phyloP scores from a whole-genome alignment of 805 yeast genomes.

The Barnettozyma wickerhamii region DNA sequence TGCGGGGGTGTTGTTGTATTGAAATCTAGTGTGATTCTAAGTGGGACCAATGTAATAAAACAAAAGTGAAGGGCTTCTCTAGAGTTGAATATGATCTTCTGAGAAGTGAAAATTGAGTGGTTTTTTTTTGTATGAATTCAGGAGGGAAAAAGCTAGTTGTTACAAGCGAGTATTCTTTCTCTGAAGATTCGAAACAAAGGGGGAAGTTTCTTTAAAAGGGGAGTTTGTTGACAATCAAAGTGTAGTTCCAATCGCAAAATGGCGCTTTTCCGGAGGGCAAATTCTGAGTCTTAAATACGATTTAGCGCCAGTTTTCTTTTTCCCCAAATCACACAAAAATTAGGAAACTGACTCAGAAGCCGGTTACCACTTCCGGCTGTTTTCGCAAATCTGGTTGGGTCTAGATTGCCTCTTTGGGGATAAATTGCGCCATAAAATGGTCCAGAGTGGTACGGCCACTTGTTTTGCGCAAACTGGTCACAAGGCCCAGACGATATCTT shows the following conservation, averaged over 20 bases:
- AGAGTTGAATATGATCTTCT: background rate
- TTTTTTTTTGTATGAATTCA: background rate
- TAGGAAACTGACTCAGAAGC: conserved; percentile 10
- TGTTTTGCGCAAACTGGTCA: background rate
- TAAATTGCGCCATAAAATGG: background rate
- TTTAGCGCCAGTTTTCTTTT: conserved; percentile 3
- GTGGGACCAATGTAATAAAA: background rate
- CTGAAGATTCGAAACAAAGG: background rate
- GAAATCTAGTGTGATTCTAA: no score
- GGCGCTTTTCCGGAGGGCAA: background rate
- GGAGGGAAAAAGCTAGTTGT: background rate
- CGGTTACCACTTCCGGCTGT: background rate
- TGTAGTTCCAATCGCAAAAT: background rate
- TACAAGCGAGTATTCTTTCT: background rate
- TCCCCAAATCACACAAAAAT: conserved; percentile 2
- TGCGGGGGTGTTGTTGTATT: background rate
- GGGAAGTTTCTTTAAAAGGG: background rate
- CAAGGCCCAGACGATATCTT: background rate
- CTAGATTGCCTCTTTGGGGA: background rate
- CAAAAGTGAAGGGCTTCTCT: background rate
- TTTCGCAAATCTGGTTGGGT: no score
- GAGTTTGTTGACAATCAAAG: conserved; percentile 2
- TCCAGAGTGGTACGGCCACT: background rate
- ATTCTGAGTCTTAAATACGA: conserved; percentile 4
- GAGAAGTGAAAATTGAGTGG: background rate